These are phyloP conservation scores for Penicillium egyptiacum DNA, from an alignment of 495 filamentous ascomycete genomes.

Conservation along the genomic window DNA sequence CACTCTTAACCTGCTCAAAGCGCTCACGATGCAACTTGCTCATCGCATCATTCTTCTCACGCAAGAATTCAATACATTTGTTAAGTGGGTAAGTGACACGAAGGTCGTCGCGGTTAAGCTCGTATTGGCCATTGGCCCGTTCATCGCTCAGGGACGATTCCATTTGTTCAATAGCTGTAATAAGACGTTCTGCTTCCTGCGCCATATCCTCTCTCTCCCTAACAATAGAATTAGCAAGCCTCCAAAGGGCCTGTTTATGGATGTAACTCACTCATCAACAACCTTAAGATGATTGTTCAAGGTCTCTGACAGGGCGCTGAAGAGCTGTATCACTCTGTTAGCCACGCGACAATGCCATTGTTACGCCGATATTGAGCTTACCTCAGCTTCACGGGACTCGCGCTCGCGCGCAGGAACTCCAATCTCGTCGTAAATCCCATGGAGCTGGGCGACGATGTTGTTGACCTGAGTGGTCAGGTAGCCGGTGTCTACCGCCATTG, in stretches of 20 bases:
- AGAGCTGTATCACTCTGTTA: conserved; percentile 57
- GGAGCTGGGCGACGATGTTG: conserved; percentile 84
- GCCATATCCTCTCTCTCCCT: conserved; percentile 86
- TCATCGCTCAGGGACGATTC: conserved; percentile 81
- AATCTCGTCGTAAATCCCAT: conserved; percentile 94
- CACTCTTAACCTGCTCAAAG: conserved; percentile 93
- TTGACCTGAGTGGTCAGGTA: conserved; percentile 92
- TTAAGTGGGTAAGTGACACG: conserved; percentile 77
- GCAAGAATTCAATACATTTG: conserved; percentile 71
- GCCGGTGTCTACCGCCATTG: conserved; percentile 85
- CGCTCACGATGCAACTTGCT: conserved; percentile 81
- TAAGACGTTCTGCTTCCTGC: conserved; percentile 82
- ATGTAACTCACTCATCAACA: conserved; percentile 61
- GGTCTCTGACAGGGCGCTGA: conserved; percentile 82
- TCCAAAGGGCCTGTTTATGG: conserved; percentile 1
- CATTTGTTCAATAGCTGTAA: conserved; percentile 87
- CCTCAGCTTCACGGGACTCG: conserved; percentile 81
- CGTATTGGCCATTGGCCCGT: conserved; percentile 60
- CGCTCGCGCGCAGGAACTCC: conserved; percentile 88
- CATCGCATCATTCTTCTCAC: conserved; percentile 80
- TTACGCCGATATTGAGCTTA: conserved; percentile 39
- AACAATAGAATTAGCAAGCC: conserved; percentile 14
- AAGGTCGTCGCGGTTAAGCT: conserved; percentile 62
- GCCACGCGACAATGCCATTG: background rate
- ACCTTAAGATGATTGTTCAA: conserved; percentile 78